A percentile compares a stretch with the other conserved stretches of the same genome.
phyloP scores from a whole-genome alignment of 2,329 filamentous ascomycete genomes.

The Aspergillus sp. region DNA sequence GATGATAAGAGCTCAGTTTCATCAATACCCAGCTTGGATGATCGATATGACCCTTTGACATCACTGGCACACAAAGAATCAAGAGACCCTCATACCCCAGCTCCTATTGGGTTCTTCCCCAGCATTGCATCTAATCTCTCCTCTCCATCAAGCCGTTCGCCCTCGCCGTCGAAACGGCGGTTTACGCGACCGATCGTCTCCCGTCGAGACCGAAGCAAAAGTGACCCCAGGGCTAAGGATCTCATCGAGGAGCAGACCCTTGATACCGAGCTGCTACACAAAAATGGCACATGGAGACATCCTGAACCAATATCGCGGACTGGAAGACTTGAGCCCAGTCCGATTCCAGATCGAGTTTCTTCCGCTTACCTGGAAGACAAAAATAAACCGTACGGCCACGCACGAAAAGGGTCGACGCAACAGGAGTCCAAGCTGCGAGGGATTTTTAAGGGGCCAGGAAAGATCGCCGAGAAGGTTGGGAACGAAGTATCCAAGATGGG shows the following conservation, averaged over 20 bases:
- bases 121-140: constrained; percentile 63
- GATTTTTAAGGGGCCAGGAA: constrained; percentile 69
- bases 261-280: constrained; percentile 17
- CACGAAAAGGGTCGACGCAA: constrained; percentile 29
- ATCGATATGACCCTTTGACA: constrained; percentile 30
- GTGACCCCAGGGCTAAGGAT: constrained; percentile 41
- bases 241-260: constrained; percentile 17
- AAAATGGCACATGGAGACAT: constrained; percentile 12
- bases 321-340: constrained; percentile 26
- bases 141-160: constrained; percentile 59
- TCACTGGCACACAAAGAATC: constrained; percentile 45
- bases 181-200: constrained; percentile 40
- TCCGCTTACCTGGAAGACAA: constrained; percentile 24
- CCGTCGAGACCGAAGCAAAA: constrained; percentile 37
- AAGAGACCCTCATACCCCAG: constrained; percentile 43
- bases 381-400: constrained; percentile 16
- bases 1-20: constrained; percentile 55
- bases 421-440: constrained; percentile 63
- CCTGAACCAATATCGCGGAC: constrained; percentile 14
- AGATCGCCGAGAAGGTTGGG: constrained; percentile 71
- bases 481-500: constrained; percentile 61
- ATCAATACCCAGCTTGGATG: constrained; percentile 47
- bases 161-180: constrained; percentile 62
- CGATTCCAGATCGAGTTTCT: constrained; percentile 25
- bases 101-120: constrained; percentile 49